Conservation (phyloP, 1,284 basidiomycete genomes). For the Vanrija sp. region DNA sequence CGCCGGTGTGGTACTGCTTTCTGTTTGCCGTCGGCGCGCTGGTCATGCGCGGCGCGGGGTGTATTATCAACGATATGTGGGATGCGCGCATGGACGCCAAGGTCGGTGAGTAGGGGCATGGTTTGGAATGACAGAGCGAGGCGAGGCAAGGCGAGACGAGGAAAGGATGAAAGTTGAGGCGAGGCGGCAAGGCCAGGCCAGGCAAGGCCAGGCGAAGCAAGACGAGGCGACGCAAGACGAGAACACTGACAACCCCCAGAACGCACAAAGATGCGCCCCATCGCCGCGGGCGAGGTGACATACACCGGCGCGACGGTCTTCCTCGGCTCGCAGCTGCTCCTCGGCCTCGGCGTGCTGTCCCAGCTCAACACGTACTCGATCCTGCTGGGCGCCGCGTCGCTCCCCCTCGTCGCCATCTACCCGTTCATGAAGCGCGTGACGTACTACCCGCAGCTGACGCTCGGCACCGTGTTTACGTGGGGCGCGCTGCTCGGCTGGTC, state of each 20-base stretch:
- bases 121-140: too few relatives aligned
- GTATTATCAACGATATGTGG: constrained; percentile 99
- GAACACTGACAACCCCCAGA: constrained; percentile 47
- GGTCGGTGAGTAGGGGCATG: constrained; percentile 81
- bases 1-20: constrained; percentile 68
- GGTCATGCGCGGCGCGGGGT: constrained; percentile 96
- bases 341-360: constrained; percentile 81
- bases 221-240: too few relatives aligned
- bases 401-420: constrained; percentile 83
- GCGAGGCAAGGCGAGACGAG: neutral
- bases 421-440: constrained; percentile 98
- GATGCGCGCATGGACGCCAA: constrained; percentile 84
- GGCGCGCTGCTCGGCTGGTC: constrained; percentile 95
- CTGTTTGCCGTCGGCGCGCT: constrained; percentile 88
- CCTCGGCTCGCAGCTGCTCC: constrained; percentile 74
- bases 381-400: constrained; percentile 80
- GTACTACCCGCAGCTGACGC: constrained; percentile 91
- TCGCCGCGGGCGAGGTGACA: constrained; percentile 80
- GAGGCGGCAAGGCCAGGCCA: too few relatives aligned
- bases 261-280: constrained; percentile 62
- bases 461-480: constrained; percentile 96
- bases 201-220: too few relatives aligned
- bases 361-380: constrained; percentile 97
- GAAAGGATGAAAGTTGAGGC: neutral
- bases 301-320: constrained; percentile 74